Conservation (phyloP, 768 basidiomycete species). For the Termitomyces sp. region DNA sequence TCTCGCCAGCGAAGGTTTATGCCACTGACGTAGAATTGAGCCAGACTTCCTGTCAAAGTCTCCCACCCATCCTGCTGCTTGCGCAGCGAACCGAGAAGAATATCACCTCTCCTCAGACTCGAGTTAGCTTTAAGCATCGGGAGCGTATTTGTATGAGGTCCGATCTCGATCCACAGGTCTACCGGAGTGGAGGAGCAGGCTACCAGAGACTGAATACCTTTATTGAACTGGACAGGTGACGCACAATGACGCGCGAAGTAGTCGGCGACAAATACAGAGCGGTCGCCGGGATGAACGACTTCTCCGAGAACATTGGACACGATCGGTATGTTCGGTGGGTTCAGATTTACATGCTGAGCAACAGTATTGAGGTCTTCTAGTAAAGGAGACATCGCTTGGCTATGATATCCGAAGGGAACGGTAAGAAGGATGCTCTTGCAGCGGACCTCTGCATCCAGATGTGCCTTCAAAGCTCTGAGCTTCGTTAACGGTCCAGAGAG, state of each 20-base stretch:
- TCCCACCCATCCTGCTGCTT: conserved; percentile 37
- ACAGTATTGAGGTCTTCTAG: conserved; percentile 40
- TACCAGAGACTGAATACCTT: conserved; percentile 39
- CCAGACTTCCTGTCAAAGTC: conserved; percentile 39
- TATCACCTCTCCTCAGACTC: conserved; percentile 20
- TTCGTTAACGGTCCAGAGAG: conserved; percentile 48
- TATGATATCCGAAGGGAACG: conserved; percentile 65
- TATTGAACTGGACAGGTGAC: conserved; percentile 50
- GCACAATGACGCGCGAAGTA: conserved; percentile 58
- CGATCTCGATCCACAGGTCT: conserved; percentile 60
- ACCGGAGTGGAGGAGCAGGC: conserved; percentile 19
- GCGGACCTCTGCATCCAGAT: conserved; percentile 28
- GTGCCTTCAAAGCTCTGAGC: conserved; percentile 33
- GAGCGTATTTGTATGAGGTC: conserved; percentile 53
- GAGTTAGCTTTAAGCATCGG: conserved; percentile 48
- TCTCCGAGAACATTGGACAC: conserved; percentile 56
- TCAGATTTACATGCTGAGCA: conserved; percentile 29
- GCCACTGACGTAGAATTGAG: conserved; percentile 39
- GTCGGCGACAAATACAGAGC: conserved; percentile 34
- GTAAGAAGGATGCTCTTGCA: conserved; percentile 39
- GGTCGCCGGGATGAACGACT: conserved; percentile 48
- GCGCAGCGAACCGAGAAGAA: conserved; percentile 46
- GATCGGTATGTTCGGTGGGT: conserved; percentile 49
- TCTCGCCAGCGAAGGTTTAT: conserved; percentile 47
- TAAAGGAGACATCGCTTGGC: conserved; percentile 54